Conservation (phyloP, 257 asterid species). For the Agastache rugosa region DNA sequence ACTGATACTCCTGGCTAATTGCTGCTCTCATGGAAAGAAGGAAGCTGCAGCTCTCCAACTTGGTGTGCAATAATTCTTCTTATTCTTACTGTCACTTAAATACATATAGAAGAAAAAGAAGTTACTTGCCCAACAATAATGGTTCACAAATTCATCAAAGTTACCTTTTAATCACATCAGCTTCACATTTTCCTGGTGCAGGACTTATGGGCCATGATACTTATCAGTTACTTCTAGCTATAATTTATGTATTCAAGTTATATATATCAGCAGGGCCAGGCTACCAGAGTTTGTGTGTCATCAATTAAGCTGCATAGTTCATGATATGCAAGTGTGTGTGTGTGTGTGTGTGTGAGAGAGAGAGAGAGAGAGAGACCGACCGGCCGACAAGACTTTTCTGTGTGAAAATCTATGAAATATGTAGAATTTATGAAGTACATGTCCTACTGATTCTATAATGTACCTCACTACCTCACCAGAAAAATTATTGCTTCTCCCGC, state of each 20-base stretch:
- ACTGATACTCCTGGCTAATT: not conserved
- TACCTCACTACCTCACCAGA: not conserved
- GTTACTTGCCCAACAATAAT: not conserved
- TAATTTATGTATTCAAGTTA: not conserved
- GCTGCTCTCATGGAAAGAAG: not conserved
- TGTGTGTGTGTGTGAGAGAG: not conserved
- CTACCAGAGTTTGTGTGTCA: not conserved
- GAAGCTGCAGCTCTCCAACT: not conserved
- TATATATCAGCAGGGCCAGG: not conserved
- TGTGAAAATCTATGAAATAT: constrained; percentile 4
- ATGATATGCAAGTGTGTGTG: not conserved
- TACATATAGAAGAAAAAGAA: not conserved
- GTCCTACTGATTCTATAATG: not conserved
- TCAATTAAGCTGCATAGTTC: not conserved
- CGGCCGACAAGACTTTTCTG: too few species aligned
- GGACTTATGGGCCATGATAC: not conserved
- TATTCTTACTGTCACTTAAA: not conserved
- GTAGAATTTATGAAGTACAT: not conserved
- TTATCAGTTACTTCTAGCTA: not conserved
- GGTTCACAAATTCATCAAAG: not conserved
- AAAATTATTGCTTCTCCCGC: not conserved
- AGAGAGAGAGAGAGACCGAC: not conserved
- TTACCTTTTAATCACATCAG: not conserved
- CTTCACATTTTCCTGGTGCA: not conserved
- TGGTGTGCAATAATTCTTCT: not conserved